A percentile compares a stretch with the other conserved stretches of the same genome.
Evolutionary conservation across 176 grass and related monocot species (phyloP).

Genomic region (Aechmea fasciata): DNA sequence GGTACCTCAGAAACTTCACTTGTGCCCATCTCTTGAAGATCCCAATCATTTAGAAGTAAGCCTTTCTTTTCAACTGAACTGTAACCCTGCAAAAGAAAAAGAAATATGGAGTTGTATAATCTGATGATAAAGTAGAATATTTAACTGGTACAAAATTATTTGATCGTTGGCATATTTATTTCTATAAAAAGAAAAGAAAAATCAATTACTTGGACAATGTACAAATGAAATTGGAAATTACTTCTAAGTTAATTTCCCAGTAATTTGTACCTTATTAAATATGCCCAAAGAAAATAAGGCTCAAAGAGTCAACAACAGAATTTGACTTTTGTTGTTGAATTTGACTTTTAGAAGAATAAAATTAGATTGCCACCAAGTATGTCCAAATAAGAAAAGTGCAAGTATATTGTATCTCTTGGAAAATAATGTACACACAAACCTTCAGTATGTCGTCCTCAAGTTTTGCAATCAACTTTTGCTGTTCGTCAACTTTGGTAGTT

Average conservation of each 20-base stretch:
- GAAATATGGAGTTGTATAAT: neutral
- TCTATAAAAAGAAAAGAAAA: no score
- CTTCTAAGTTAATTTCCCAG: neutral
- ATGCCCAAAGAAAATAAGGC: constrained; percentile 1
- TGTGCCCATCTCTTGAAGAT: constrained; percentile 86
- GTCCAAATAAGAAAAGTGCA: no score
- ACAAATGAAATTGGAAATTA: neutral
- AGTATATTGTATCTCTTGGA: neutral
- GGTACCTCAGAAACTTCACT: constrained; percentile 89
- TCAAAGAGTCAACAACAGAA: neutral
- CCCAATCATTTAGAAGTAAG: constrained; percentile 81
- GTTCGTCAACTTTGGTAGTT: constrained; percentile 77
- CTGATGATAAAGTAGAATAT: neutral
- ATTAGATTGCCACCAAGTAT: no score
- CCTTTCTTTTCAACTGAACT: constrained; percentile 67
- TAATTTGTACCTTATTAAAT: no score
- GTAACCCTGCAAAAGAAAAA: constrained; percentile 53
- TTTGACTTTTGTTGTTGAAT: no score
- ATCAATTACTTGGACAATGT: no score
- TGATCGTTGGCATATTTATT: no score
- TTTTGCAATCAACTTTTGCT: constrained; percentile 88
- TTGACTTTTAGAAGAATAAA: no score
- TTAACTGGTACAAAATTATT: neutral
- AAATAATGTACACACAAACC: constrained; percentile 36
- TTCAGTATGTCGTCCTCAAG: constrained; percentile 98